Base-by-base conservation (phyloP, 2,329 filamentous ascomycete genomes). In the Apiospora koreana region DNA sequence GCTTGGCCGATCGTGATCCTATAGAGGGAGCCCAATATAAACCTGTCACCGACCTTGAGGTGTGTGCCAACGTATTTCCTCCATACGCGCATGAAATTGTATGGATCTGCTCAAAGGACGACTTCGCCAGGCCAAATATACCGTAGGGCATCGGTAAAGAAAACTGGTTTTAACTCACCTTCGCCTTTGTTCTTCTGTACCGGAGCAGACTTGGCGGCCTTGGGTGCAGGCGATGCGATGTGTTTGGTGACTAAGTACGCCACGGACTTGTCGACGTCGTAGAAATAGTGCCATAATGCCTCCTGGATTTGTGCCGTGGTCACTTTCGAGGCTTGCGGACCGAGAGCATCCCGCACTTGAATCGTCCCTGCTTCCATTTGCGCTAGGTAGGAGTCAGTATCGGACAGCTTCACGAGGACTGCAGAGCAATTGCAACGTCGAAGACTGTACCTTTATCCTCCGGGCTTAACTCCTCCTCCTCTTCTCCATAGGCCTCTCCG, bases 211-310 rank as follows among this genome's bases (percentile, higher is more conserved):
- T 79, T 83, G 9, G 76, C 71, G 12, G 81, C 75, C 75, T 86
- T 86, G 21, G 80, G 77, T n/a, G 72, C 69, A 31, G 77, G 74
- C 62, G 83, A 77, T 9, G 83, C 80, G 74, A 89, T 83, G 73
- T 84, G 88, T 42, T 85, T 91, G 86, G 91, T 92, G 73, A 90
- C 88, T 70, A 99, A 82, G 78, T 97, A 98, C 70, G 88, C 86
- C 46, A 97, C 92, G 0, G 94, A 90, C 81, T 97, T 97, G 70
- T 91, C 92, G 41, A 97, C 86, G 76, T 99, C 95, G 79, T 95
- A 98, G 80, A 95, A 98, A 81, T 98, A 98, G 81, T 99, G 90
- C 94, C 94, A 98, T 21, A 99, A 82, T 0, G 95, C 89, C 72
- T 98, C 95, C 79, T 97, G 90, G 72, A 98, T 95, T 78, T 97